Evolutionary conservation across 768 basidiomycete species (phyloP).

Genomic region (Pholiota conissans): DNA sequence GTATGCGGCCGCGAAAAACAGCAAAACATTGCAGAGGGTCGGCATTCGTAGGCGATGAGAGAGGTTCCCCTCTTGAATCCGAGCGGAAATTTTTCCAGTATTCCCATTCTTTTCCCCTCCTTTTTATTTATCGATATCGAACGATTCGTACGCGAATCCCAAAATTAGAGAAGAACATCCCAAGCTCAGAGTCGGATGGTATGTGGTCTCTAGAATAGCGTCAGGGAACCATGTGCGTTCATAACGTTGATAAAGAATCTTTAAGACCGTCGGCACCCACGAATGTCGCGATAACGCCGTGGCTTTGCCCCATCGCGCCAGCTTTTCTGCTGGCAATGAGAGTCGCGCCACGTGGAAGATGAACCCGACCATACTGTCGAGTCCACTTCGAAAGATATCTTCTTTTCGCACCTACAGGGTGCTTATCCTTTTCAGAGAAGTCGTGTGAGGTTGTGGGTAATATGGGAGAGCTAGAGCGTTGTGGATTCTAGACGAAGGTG

Average conservation of each 20-base stretch:
- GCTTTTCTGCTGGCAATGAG: background rate
- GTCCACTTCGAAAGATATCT: background rate
- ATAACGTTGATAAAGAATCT: background rate
- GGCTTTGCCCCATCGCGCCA: background rate
- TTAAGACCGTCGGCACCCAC: background rate
- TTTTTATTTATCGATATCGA: background rate
- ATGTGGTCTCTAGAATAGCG: background rate
- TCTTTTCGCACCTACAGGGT: background rate
- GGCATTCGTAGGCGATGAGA: background rate
- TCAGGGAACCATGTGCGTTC: background rate
- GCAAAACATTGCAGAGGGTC: background rate
- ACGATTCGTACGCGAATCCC: background rate
- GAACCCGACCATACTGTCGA: background rate
- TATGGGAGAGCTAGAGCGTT: no score
- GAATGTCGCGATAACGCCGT: conserved; percentile 3
- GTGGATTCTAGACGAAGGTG: no score
- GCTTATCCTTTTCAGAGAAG: no score
- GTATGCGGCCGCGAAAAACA: background rate
- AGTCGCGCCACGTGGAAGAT: background rate
- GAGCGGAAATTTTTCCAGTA: background rate
- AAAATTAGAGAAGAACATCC: background rate
- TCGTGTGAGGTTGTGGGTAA: no score
- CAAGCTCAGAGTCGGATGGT: background rate
- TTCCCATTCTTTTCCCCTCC: background rate
- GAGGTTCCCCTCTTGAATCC: background rate